Conservation (phyloP, 1,284 basidiomycete species). For the Xerocomus minutiporus region DNA sequence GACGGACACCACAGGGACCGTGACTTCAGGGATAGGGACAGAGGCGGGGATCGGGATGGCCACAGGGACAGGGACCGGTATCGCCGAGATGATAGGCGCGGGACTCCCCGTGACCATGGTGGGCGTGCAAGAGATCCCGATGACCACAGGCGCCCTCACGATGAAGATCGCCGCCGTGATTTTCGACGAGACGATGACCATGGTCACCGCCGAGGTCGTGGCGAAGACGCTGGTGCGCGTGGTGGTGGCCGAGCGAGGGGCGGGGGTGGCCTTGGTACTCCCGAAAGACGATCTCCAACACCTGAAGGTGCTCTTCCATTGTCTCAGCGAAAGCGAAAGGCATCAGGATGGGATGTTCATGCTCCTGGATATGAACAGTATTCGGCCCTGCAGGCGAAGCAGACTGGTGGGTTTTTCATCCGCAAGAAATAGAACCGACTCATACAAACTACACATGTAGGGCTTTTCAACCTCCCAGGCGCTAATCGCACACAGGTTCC, state of each 20-base stretch:
- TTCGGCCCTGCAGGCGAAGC: slow-evolving; percentile 92
- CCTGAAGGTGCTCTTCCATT: slow-evolving; percentile 82
- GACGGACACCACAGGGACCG: slow-evolving; percentile 47
- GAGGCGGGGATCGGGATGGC: slow-evolving; percentile 34
- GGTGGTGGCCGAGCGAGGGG: slow-evolving; percentile 39
- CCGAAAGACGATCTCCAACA: slow-evolving; percentile 83
- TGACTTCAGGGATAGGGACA: slow-evolving; percentile 44
- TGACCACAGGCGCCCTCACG: slow-evolving; percentile 40
- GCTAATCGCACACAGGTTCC: slow-evolving; percentile 86
- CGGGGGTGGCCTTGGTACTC: slow-evolving; percentile 58
- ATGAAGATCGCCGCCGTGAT: slow-evolving; percentile 45
- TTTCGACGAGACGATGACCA: slow-evolving; percentile 47
- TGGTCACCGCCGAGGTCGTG: slow-evolving; percentile 34
- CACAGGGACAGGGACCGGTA: slow-evolving; percentile 40
- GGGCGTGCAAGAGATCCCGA: slow-evolving; percentile 41
- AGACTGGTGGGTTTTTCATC: slow-evolving; percentile 65
- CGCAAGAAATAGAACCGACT: neutral
- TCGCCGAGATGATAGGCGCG: slow-evolving; percentile 41
- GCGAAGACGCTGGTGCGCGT: slow-evolving; percentile 36
- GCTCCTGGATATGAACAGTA: slow-evolving; percentile 95
- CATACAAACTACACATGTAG: slow-evolving; percentile 36
- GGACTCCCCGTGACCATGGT: slow-evolving; percentile 34
- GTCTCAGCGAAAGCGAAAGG: slow-evolving; percentile 80
- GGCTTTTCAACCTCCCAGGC: slow-evolving; percentile 88
- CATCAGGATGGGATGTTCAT: slow-evolving; percentile 93